Conservation (phyloP, 352 stramenopile species). For the Phytophthora quininea region DNA sequence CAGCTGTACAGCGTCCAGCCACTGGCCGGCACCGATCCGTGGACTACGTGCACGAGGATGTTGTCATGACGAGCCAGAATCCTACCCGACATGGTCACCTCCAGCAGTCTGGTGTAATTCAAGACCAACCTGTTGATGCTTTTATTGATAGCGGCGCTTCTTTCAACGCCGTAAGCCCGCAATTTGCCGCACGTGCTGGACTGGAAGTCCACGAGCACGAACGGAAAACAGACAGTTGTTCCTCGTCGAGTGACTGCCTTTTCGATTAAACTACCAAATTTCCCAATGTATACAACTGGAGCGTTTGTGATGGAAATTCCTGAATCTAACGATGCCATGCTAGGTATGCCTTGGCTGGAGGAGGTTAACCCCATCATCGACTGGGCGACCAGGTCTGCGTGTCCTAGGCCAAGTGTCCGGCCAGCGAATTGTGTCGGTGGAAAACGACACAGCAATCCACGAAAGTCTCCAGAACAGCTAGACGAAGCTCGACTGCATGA, state of each 20-base stretch:
- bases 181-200: background rate
- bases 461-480: background rate
- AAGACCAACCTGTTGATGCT: background rate
- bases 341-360: conserved; percentile 17
- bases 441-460: background rate
- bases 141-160: conserved; percentile 8
- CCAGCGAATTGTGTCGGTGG: background rate
- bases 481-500: background rate
- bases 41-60: conserved; percentile 6
- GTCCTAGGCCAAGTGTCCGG: background rate
- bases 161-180: conserved; percentile 1
- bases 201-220: background rate
- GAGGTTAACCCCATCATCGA: conserved; percentile 13
- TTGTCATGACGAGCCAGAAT: background rate
- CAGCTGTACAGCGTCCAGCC: background rate
- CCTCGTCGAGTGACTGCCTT: background rate
- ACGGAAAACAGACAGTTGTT: conserved; percentile 3
- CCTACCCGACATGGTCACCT: conserved; percentile 2
- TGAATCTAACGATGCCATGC: conserved; percentile 7
- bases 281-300: conserved; percentile 6
- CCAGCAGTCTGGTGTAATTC: background rate
- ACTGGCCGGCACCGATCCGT: background rate
- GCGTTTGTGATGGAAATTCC: conserved; percentile 20
- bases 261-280: conserved; percentile 4
- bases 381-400: conserved; percentile 1